These are phyloP conservation scores for Trametes villosa DNA, from an alignment of 768 basidiomycete genomes.

Conservation along the genomic window DNA sequence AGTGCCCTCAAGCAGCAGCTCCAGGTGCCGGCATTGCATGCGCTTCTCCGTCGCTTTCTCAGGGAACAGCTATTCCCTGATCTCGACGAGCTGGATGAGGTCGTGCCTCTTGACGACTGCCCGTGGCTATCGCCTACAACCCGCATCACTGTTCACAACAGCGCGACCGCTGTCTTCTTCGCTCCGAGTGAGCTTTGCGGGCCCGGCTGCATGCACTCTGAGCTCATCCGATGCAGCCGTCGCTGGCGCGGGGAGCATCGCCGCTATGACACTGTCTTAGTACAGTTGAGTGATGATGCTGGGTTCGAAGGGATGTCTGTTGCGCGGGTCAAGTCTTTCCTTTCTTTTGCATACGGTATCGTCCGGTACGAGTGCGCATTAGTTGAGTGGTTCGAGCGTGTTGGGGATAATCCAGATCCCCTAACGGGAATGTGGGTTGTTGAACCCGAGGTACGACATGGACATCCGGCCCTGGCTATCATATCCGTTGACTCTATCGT, in stretches of 20 bases:
- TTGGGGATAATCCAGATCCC: not conserved
- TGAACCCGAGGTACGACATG: not conserved
- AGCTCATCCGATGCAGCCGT: not conserved
- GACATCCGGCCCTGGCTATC: not conserved
- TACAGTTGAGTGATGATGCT: not conserved
- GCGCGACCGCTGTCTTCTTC: not conserved
- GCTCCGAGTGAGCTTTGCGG: slow-evolving; percentile 2
- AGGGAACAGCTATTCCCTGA: not conserved
- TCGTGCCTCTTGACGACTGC: not conserved
- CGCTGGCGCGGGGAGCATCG: not conserved
- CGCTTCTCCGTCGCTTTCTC: not conserved
- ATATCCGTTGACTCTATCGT: not conserved
- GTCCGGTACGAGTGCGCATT: not conserved
- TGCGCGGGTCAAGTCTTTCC: not conserved
- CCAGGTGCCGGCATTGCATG: not conserved
- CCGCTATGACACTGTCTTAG: slow-evolving; percentile 1
- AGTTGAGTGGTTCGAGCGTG: slow-evolving; percentile 1
- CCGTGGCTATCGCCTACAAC: not conserved
- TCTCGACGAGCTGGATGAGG: not conserved
- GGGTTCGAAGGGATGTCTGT: not conserved
- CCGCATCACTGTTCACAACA: not conserved
- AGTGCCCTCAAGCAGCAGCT: not conserved
- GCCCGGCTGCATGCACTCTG: not conserved
- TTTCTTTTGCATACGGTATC: not conserved
- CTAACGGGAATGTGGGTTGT: slow-evolving; percentile 3